phyloP scores from a whole-genome alignment of 306 rosid genomes.

The Castanopsis chinensis region DNA sequence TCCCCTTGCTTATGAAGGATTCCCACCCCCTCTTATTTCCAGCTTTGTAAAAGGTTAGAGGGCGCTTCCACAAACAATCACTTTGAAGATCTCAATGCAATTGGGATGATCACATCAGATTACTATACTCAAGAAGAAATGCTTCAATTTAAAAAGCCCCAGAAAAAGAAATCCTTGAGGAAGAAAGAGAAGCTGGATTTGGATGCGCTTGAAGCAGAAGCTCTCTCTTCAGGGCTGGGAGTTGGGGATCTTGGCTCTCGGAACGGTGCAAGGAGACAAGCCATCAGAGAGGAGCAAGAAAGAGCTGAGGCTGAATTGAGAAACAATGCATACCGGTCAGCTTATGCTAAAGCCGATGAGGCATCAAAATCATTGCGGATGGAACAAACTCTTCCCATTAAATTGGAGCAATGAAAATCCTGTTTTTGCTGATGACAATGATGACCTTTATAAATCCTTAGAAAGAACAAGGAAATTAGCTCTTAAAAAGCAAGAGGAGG shows the following conservation, averaged over 20 bases:
- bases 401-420: conserved; percentile 59
- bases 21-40: background rate
- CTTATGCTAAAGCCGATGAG: conserved; percentile 84
- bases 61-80: conserved; percentile 47
- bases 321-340: conserved; percentile 73
- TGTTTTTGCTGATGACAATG: conserved; percentile 69
- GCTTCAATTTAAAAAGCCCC: conserved; percentile 80
- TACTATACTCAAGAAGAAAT: conserved; percentile 86
- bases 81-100: conserved; percentile 66
- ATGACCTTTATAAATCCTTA: conserved; percentile 75
- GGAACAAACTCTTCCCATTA: conserved; percentile 48
- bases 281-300: conserved; percentile 59
- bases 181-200: conserved; percentile 90
- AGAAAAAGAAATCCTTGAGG: conserved; percentile 85
- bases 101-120: conserved; percentile 68
- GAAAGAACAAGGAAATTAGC: conserved; percentile 78
- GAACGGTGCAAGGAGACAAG: conserved; percentile 63
- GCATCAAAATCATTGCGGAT: conserved; percentile 73
- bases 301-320: conserved; percentile 78
- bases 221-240: conserved; percentile 87
- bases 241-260: conserved; percentile 87
- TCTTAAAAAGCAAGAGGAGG: conserved; percentile 67
- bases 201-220: conserved; percentile 93
- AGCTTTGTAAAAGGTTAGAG: conserved; percentile 75
- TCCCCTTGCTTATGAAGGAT: conserved; percentile 5